Conservation (phyloP, 495 filamentous ascomycete species). For the Penicillium chermesinum region DNA sequence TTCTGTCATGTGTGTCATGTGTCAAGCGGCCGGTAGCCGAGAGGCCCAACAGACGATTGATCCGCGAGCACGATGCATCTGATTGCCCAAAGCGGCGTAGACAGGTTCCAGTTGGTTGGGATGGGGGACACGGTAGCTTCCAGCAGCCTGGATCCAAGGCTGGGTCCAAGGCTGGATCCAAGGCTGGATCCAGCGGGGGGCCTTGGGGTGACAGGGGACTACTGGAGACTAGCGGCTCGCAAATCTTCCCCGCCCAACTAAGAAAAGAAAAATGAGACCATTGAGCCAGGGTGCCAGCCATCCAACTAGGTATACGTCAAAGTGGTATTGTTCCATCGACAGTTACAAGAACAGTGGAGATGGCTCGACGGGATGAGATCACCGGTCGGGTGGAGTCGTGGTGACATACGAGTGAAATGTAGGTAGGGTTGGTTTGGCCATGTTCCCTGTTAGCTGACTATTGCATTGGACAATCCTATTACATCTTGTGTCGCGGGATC, state of each 20-base stretch:
- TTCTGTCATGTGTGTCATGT: neutral
- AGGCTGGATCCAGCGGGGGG: no score
- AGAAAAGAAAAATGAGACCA: no score
- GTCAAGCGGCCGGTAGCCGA: neutral
- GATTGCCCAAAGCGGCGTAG: neutral
- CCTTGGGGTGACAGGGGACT: neutral
- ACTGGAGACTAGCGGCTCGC: neutral
- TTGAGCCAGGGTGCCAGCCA: no score
- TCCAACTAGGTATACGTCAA: neutral
- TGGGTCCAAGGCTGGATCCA: no score
- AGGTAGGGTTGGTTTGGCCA: no score
- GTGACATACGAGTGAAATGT: neutral
- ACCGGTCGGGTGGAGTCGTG: conserved; percentile 1
- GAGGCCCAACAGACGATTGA: neutral
- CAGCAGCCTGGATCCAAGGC: neutral
- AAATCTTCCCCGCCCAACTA: no score
- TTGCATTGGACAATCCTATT: no score
- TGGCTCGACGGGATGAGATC: conserved; percentile 15
- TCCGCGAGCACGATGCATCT: no score
- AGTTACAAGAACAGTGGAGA: conserved; percentile 7
- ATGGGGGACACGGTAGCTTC: conserved; percentile 4
- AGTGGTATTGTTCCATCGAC: conserved; percentile 17
- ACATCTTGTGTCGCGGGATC: no score
- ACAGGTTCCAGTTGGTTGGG: neutral
- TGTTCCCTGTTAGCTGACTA: no score